A percentile compares a stretch with the other conserved stretches of the same genome.
phyloP scores from a whole-genome alignment of 2,329 filamentous ascomycete genomes.

The Alternaria dauci region DNA sequence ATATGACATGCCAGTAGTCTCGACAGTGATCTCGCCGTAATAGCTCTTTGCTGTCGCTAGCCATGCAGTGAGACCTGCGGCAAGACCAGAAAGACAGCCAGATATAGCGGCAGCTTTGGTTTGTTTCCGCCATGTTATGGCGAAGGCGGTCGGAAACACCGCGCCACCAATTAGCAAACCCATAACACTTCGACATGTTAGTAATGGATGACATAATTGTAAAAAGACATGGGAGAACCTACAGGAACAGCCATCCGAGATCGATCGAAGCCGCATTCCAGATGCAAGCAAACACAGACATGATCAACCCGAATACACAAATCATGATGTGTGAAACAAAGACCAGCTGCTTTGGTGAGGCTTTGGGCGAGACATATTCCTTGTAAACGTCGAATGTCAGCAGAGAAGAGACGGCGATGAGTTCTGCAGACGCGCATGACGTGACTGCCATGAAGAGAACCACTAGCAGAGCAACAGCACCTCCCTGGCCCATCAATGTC shows the following conservation, averaged over 20 bases:
- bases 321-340: slow-evolving; percentile 53
- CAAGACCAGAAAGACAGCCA: slow-evolving; percentile 44
- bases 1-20: slow-evolving; percentile 51
- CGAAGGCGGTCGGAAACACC: slow-evolving; percentile 51
- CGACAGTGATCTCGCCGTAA: slow-evolving; percentile 52
- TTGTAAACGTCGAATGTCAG: slow-evolving; percentile 57
- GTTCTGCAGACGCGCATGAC: slow-evolving; percentile 50
- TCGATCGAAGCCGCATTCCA: slow-evolving; percentile 52
- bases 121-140: slow-evolving; percentile 51
- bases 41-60: slow-evolving; percentile 46
- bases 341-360: slow-evolving; percentile 48
- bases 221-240: slow-evolving; percentile 2
- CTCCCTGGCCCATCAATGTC: slow-evolving; percentile 40
- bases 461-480: slow-evolving; percentile 40
- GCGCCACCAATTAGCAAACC: slow-evolving; percentile 55
- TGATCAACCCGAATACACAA: slow-evolving; percentile 51
- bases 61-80: slow-evolving; percentile 51
- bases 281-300: slow-evolving; percentile 53
- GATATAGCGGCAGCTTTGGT: slow-evolving; percentile 44
- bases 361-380: slow-evolving; percentile 51
- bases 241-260: slow-evolving; percentile 53
- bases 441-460: slow-evolving; percentile 50
- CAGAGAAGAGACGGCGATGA: slow-evolving; percentile 53
- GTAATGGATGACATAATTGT: background rate
- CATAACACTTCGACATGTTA: slow-evolving; percentile 43